Percentiles rank a stretch among this genome's conserved stretches.
Evolutionary conservation across 176 grass and related monocot genomes (phyloP).

Genomic region (Carex littledalei): DNA sequence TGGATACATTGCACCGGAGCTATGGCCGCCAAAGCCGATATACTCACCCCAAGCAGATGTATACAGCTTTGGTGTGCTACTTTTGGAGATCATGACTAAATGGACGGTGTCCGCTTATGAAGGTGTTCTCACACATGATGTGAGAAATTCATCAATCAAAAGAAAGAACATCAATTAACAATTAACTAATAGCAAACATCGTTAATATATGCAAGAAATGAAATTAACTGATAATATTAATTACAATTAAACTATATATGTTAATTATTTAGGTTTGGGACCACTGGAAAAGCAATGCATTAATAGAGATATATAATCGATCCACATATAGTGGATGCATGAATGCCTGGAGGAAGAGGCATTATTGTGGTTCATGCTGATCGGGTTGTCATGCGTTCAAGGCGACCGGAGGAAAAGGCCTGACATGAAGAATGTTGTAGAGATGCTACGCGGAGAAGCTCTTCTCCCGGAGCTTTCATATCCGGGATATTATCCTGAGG

Average conservation of each 20-base stretch:
- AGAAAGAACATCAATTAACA: neutral
- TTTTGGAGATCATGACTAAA: neutral
- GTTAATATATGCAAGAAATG: neutral
- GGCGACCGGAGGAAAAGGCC: neutral
- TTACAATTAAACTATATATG: neutral
- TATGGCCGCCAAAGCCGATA: neutral
- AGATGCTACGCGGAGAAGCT: neutral
- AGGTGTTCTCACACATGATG: neutral
- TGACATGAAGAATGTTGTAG: neutral
- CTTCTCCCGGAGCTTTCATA: neutral
- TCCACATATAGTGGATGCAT: neutral
- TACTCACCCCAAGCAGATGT: neutral
- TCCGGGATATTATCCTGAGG: neutral
- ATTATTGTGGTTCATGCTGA: neutral
- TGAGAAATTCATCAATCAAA: neutral
- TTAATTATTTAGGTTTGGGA: neutral
- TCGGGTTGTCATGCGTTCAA: neutral
- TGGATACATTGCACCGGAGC: neutral
- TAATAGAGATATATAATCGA: neutral
- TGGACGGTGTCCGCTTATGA: neutral
- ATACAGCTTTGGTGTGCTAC: neutral
- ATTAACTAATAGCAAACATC: neutral
- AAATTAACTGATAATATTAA: neutral
- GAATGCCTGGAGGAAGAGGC: neutral
- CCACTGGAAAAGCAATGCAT: neutral